Evolutionary conservation across 768 basidiomycete genomes (phyloP).

Genomic region (Mycena capillaripes): DNA sequence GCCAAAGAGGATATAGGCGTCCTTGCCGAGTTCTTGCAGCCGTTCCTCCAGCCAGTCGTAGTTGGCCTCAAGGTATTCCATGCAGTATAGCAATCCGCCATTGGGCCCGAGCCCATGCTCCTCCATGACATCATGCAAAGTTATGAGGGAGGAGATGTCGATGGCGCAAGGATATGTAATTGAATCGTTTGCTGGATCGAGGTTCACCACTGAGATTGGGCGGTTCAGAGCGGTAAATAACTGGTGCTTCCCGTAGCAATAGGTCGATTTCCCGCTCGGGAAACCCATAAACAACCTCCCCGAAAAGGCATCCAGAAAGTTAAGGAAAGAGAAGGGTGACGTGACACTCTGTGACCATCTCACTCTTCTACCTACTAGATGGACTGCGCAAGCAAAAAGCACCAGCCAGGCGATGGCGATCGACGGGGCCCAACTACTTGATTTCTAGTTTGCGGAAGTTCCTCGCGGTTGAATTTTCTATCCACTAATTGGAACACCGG

Average conservation of each 20-base stretch:
- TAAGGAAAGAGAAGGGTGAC: no score
- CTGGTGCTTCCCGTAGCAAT: slow-evolving; percentile 89
- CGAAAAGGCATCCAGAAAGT: slow-evolving; percentile 75
- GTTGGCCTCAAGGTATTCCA: slow-evolving; percentile 97
- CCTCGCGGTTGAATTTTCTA: no score
- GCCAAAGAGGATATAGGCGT: slow-evolving; percentile 94
- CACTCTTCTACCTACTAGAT: no score
- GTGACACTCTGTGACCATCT: not conserved
- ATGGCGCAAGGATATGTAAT: slow-evolving; percentile 94
- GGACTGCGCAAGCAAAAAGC: no score
- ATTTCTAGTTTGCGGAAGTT: no score
- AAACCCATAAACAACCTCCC: slow-evolving; percentile 88
- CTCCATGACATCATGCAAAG: slow-evolving; percentile 89
- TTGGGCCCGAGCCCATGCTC: slow-evolving; percentile 92
- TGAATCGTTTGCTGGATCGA: slow-evolving; percentile 94
- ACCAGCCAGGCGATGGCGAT: no score
- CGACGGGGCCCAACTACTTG: no score
- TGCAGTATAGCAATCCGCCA: slow-evolving; percentile 95
- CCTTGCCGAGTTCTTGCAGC: slow-evolving; percentile 73
- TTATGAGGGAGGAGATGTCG: slow-evolving; percentile 88
- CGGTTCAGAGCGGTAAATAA: slow-evolving; percentile 90
- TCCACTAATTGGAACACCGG: no score
- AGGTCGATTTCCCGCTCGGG: slow-evolving; percentile 93
- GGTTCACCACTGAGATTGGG: slow-evolving; percentile 92
- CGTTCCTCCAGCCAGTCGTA: slow-evolving; percentile 88